Evolutionary conservation across 2,329 filamentous ascomycete genomes (phyloP), one percentile per base, ranked within the genome.

Genomic region (Chaetomium strumarium): DNA sequence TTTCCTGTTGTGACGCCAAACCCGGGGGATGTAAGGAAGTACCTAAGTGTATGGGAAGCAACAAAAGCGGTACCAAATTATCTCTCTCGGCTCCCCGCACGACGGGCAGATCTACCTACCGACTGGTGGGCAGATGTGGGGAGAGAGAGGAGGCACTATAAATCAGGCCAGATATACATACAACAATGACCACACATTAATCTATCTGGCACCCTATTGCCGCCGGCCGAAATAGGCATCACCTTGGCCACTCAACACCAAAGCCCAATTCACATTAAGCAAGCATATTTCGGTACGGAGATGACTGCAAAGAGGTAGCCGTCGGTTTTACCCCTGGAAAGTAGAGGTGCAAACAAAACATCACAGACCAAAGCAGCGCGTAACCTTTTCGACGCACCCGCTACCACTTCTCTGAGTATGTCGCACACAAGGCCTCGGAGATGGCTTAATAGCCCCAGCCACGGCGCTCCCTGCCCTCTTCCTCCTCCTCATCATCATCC

Each of bases 401-500:
- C 3, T 37, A n/a, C 13, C 8, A 3, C n/a, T 4, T 34, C 33
- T 34, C 33, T 34, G 13, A 4, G 33, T 4, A 4, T 34, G 33
- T 3, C 33, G 33, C 24, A 24, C 4, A 24, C 7, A 7, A 24
- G 7, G 24, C 24, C 24, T 7, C 34, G 13, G 10, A n/a, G 16
- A 17, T 3, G 41, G 11, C 29, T 29, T 47, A 55, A 19, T 31
- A 51, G 12, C 55, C 54, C 46, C 59, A 51, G 38, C 56, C 45
- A 36, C 54, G 46, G 17, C 58, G 51, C 16, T 59, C 59, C 9
- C 55, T 56, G 4, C 43, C 36, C 19, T 51, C 47, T 12, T 58
- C 59, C n/a, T 56, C 55, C 33, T 61, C 58, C 17, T 46, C 51
- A 7, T 46, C 34, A 8, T 52, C 24, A 16, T 31, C 5, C 16